Evolutionary conservation across 2,329 filamentous ascomycete species (phyloP), one percentile per base, ranked within the genome.

Genomic region (Dactylonectria estremocensis): DNA sequence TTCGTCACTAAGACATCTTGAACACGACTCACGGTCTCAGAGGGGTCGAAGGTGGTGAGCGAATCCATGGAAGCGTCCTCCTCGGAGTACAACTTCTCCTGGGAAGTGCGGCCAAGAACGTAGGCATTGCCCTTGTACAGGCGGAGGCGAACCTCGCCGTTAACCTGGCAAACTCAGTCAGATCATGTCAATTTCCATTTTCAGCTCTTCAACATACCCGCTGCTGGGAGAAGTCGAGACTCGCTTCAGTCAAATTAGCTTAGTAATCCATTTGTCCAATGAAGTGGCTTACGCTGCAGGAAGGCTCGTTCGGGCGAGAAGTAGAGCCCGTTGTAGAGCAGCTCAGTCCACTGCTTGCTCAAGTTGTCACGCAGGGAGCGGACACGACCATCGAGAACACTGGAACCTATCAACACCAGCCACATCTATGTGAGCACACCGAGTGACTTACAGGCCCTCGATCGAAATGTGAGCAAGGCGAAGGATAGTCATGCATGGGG

Each of bases 11-110:
- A 18, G 28, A 31, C 28, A 7, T 53, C 49, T 28, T 16, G 28
- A 53, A 53, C 16, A 33, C 54, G 8, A 22, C 58, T 24, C 46
- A 61, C 58, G 14, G 58, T 61, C 58, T 61, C 58, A 37, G 49
- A 61, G 35, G 58, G 35, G 50, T 62, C 59, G 28, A 62, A 62
- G 28, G 16, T 62, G 18, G 50, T 55, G 9, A 62, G 40, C 16
- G 59, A 49, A 53, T 62, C 50, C 59, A 62, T 55, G 24, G 59
- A 62, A 7, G 59, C 59, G 53, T 62, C 59, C 40, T 59, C 40
- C 58, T 61, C 58, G n/a, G 58, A 54, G 49, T 61, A 61, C 8
- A 61, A 35, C 22, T 45, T 54, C 58, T 61, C 48, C 14, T 43
- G 35, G 37, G 49, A 61, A 16, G 49, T 61, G 35, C 59, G 49